phyloP scores from a whole-genome alignment of 2,329 filamentous ascomycete genomes.

The Xylariaceae sp. region DNA sequence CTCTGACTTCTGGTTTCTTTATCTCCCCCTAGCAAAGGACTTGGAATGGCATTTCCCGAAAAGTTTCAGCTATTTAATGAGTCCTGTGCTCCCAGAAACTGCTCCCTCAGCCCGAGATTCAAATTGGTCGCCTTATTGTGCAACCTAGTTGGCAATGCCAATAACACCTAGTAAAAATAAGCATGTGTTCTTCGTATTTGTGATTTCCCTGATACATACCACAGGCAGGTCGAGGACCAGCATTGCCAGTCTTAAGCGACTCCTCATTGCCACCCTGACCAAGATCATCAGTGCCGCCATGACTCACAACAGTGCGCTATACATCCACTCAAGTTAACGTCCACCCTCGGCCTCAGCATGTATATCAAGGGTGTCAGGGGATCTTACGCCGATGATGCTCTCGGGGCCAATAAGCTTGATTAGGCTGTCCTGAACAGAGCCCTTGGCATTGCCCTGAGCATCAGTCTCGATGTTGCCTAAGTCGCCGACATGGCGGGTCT shows the following conservation, averaged over 20 bases:
- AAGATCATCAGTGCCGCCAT: slow-evolving; percentile 93
- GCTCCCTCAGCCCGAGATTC: not conserved
- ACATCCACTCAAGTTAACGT: slow-evolving; percentile 24
- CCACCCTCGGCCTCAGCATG: not conserved
- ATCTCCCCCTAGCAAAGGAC: not conserved
- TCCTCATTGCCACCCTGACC: slow-evolving; percentile 89
- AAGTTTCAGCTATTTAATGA: slow-evolving; percentile 5
- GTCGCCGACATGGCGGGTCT: slow-evolving; percentile 90
- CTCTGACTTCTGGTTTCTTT: not conserved
- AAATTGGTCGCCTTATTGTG: not conserved
- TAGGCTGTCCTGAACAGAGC: slow-evolving; percentile 71
- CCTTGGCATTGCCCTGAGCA: slow-evolving; percentile 83
- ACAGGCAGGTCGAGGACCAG: slow-evolving; percentile 87
- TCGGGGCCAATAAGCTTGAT: slow-evolving; percentile 96
- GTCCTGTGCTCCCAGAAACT: slow-evolving; percentile 5
- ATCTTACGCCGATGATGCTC: slow-evolving; percentile 83
- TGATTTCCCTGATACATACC: slow-evolving; percentile 51
- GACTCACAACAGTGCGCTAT: slow-evolving; percentile 92
- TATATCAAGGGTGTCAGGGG: not conserved
- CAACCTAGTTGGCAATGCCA: slow-evolving; percentile 70
- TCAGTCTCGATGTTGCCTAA: slow-evolving; percentile 97
- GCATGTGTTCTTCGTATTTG: not conserved
- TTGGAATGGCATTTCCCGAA: not conserved
- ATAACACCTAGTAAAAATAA: slow-evolving; percentile 64
- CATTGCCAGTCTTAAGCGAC: slow-evolving; percentile 98